Conservation (phyloP, 177 flowering plant genomes). For the Vitis hybrid region DNA sequence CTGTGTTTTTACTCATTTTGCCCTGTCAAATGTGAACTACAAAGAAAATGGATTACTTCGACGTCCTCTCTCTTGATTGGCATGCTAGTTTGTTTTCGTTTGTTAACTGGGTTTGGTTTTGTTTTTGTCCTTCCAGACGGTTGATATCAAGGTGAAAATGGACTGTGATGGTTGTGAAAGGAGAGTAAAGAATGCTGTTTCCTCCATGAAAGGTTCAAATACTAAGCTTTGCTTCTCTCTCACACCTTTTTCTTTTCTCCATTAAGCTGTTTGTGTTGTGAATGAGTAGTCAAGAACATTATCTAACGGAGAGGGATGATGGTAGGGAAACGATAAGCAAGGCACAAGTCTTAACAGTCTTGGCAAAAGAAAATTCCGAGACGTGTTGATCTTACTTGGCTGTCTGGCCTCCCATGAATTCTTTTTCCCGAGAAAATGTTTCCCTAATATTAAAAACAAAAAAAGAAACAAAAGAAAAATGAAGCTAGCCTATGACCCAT, state of each 20-base stretch:
- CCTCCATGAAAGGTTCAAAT: conserved; percentile 36
- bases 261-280: no score
- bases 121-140: conserved; percentile 8
- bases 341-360: no score
- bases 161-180: conserved; percentile 27
- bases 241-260: neutral
- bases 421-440: neutral
- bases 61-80: neutral
- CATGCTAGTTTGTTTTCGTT: neutral
- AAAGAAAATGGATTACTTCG: neutral
- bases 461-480: neutral
- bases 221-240: neutral
- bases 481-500: neutral
- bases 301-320: no score
- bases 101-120: neutral
- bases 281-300: no score
- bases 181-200: conserved; percentile 21
- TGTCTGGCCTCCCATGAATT: neutral
- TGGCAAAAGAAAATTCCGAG: no score
- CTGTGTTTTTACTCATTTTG: neutral
- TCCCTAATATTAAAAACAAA: neutral
- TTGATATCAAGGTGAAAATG: conserved; percentile 21
- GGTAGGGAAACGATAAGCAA: no score
- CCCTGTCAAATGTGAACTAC: neutral
- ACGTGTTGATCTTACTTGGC: neutral